Evolutionary conservation across 1,284 basidiomycete genomes (phyloP), one percentile per base, ranked within the genome.

Genomic region (Grifola frondosa): DNA sequence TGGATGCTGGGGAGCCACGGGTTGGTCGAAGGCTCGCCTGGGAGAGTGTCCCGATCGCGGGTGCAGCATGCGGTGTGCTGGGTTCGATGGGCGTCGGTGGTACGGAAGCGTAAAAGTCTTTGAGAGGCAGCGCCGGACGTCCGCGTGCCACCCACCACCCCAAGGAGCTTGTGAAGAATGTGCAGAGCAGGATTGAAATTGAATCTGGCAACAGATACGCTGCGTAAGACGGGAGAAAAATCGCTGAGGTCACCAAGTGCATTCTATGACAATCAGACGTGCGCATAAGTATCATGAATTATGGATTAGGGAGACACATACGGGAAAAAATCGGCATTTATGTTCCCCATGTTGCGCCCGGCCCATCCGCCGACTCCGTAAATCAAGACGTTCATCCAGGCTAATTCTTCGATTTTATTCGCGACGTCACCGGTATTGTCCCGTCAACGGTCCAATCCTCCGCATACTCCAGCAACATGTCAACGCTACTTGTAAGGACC

Each of bases 1-100:
- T 75, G 68, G 24, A 80, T 49, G 36, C 83, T 63, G 12, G 74
- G 68, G n/a, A 74, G 62, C 80, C 80, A 83, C 1, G 70, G 58
- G 44, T 78, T 74, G 8, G 71, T 71, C 5, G 59, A 49, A 12
- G 65, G 60, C 3, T 58, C 49, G 1, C 54, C 0, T 57, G 48
- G n/a, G 67, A 63, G 13, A 69, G 60, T 1, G 64, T 60, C 15
- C 57, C 58, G 10, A 56, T 45, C 2, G 61, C 49, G 6, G 67
- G 60, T 12, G 50, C 50, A 4, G 59, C 50, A 5, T 67, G 62
- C 0, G 67, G 63, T 12, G 65, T 60, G 11, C 50, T 48, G 25
- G 53, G 28, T 15, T 46, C 38, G 3, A 17, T 51, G 25, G 16
- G 55, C 53, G 46, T 28, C 19, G 34, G 48, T 40, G 52, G 54